These are phyloP conservation scores for Serendipita sp. DNA, from an alignment of 768 basidiomycete species.

Conservation along the genomic window DNA sequence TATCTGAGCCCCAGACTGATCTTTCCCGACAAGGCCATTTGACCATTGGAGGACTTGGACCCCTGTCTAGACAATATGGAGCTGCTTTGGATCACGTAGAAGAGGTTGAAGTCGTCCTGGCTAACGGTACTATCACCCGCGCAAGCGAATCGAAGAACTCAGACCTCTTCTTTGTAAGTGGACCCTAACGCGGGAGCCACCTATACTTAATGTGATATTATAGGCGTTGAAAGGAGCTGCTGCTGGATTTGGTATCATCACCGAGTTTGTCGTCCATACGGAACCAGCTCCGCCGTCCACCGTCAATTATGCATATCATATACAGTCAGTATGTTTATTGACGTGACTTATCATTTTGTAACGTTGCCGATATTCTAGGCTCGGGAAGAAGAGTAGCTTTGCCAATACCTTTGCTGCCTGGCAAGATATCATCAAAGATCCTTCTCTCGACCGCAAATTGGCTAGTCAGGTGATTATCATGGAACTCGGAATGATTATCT, in stretches of 20 bases:
- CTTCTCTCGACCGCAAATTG: slow-evolving; percentile 6
- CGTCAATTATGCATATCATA: slow-evolving; percentile 6
- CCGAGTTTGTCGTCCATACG: slow-evolving; percentile 17
- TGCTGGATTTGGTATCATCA: slow-evolving; percentile 20
- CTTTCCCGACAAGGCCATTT: not conserved
- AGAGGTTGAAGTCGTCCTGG: slow-evolving; percentile 15
- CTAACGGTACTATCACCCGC: slow-evolving; percentile 14
- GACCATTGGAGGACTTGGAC: slow-evolving; percentile 13
- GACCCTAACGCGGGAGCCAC: not conserved
- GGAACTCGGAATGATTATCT: slow-evolving; percentile 8
- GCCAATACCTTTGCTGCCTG: slow-evolving; percentile 7
- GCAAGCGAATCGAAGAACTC: slow-evolving; percentile 15
- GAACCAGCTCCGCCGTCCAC: slow-evolving; percentile 14
- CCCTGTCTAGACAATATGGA: slow-evolving; percentile 16
- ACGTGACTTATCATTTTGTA: not conserved
- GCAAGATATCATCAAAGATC: slow-evolving; percentile 8
- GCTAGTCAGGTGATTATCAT: slow-evolving; percentile 6
- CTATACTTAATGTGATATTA: not conserved
- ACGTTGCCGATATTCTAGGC: not conserved
- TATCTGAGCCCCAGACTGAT: not conserved
- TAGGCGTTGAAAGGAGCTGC: slow-evolving; percentile 19
- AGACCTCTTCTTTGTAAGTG: slow-evolving; percentile 15
- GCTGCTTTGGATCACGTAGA: slow-evolving; percentile 17
- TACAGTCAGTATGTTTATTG: not conserved
- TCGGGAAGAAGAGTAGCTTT: not conserved